Percentiles rank a stretch among this genome's conserved stretches.
Evolutionary conservation across 2,329 filamentous ascomycete species (phyloP).

Genomic region (Aspergillus oerlinghausenensis): DNA sequence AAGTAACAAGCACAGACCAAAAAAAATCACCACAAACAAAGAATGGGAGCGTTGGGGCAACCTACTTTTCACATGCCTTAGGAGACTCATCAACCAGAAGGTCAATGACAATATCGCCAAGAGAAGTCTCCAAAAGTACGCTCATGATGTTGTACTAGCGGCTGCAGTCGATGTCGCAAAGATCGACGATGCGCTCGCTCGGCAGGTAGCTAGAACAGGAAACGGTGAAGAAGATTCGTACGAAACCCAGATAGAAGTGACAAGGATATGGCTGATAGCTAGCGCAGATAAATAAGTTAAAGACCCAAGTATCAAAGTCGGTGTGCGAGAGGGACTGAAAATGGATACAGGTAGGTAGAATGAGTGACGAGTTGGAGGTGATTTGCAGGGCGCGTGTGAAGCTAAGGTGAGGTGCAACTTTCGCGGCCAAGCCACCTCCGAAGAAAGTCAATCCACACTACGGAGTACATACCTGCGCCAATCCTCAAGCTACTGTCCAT

Average conservation of each 20-base stretch:
- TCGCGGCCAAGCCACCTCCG: not conserved
- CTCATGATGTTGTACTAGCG: constrained; percentile 59
- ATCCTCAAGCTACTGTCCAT: constrained; percentile 1
- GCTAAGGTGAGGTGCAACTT: constrained; percentile 1
- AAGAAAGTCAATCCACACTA: constrained; percentile 1
- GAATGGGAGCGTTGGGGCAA: constrained; percentile 17
- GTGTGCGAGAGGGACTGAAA: not conserved
- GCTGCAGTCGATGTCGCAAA: constrained; percentile 8
- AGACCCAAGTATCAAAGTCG: not conserved
- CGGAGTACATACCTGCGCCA: constrained; percentile 2
- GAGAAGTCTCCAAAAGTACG: constrained; percentile 86
- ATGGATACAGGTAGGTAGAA: not conserved
- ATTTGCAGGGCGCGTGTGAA: not conserved
- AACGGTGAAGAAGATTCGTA: not conserved
- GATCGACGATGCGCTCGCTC: constrained; percentile 13
- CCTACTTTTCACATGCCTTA: constrained; percentile 91
- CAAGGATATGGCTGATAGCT: not conserved
- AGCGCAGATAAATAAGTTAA: not conserved
- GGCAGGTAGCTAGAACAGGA: constrained; percentile 1
- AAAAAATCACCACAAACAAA: constrained; percentile 1
- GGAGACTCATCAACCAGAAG: constrained; percentile 84
- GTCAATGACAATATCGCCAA: constrained; percentile 92
- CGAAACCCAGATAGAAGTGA: not conserved
- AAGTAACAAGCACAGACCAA: not conserved
- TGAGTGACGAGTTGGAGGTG: not conserved